Base-by-base conservation (phyloP, 1,284 basidiomycete genomes). In the Malassezia sp. region DNA sequence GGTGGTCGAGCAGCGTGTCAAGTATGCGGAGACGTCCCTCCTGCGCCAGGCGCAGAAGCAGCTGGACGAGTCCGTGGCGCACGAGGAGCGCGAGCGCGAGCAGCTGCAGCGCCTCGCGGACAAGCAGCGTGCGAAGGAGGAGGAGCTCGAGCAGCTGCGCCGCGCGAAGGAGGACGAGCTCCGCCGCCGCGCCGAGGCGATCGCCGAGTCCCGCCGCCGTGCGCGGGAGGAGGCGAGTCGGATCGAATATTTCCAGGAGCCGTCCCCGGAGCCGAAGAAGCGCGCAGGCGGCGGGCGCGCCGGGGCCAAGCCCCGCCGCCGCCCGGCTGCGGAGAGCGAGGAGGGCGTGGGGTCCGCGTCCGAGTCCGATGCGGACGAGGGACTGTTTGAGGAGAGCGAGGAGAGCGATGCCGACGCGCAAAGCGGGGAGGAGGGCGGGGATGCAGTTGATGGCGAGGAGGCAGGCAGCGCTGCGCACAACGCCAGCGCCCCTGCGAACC, bases 1-100 rank as follows among this genome's bases (percentile, higher is more conserved):
- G 22, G 39, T 67, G 3, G 56, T 69, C 3, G 67, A 67, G 45
- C 67, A 70, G 56, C 59, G 67, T 20, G 54, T 54, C 45, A 57
- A 62, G 55, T 70, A 64, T 44, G 65, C 59, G 29, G 60, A 59
- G 26, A 56, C 49, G 18, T 61, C 59, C 15, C 50, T 64, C 21
- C 46, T 66, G 12, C 53, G 59, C 26, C 54, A 57, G 18, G 56
- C 58, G 4, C 31, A 49, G 5, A 37, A 43, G 38, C 56, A 52
- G 11, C 41, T 70, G 1, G 44, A 53, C 9, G 60, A 67, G 22
- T 56, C 63, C 39, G 51, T 52, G 18, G 50, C 43, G 32, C 54
- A 61, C 53, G 63, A 63, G 36, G 48, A 45, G n/a, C 59, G 55
- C 37, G 49, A 55, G 26, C 31, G 21, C 20, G 50, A 53, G 43